phyloP scores from a whole-genome alignment of 352 stramenopile genomes.

The Elongisporangium anandrum region DNA sequence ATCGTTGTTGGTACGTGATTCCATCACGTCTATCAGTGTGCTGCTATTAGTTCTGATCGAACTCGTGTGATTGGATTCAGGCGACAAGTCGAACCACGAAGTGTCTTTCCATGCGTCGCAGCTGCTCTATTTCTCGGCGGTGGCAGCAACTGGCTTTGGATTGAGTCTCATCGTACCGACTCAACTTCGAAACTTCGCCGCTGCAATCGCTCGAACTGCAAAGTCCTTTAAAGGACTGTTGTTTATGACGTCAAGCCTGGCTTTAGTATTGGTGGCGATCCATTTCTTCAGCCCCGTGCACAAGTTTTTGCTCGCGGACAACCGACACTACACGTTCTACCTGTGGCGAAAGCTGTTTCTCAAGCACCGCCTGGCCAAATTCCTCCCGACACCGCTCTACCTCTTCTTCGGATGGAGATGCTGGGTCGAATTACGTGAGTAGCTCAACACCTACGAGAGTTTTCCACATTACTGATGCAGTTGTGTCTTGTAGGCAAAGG shows the following conservation, averaged over 20 bases:
- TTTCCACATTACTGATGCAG: neutral
- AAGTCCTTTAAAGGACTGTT: constrained; percentile 25
- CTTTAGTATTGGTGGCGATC: constrained; percentile 32
- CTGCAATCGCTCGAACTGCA: constrained; percentile 25
- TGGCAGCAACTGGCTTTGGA: constrained; percentile 56
- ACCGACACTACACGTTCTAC: constrained; percentile 93
- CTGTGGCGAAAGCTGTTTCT: constrained; percentile 87
- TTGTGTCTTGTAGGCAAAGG: constrained; percentile 26
- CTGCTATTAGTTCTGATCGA: neutral
- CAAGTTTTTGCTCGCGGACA: constrained; percentile 90
- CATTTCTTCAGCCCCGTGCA: constrained; percentile 75
- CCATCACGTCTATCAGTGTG: too few species aligned
- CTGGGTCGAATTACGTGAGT: constrained; percentile 63
- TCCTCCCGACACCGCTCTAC: constrained; percentile 53
- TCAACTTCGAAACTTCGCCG: constrained; percentile 28
- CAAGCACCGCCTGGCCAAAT: constrained; percentile 66
- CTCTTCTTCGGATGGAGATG: constrained; percentile 59
- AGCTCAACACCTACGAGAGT: neutral
- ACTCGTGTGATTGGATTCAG: constrained; percentile 17
- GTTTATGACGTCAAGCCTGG: constrained; percentile 18
- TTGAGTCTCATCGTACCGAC: constrained; percentile 30
- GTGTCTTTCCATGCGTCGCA: constrained; percentile 67
- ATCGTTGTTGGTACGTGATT: constrained; percentile 83
- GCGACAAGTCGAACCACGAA: constrained; percentile 84
- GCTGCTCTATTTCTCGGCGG: constrained; percentile 75